phyloP scores from a whole-genome alignment of 331 rosid genomes.

The Prunus yedoensis region DNA sequence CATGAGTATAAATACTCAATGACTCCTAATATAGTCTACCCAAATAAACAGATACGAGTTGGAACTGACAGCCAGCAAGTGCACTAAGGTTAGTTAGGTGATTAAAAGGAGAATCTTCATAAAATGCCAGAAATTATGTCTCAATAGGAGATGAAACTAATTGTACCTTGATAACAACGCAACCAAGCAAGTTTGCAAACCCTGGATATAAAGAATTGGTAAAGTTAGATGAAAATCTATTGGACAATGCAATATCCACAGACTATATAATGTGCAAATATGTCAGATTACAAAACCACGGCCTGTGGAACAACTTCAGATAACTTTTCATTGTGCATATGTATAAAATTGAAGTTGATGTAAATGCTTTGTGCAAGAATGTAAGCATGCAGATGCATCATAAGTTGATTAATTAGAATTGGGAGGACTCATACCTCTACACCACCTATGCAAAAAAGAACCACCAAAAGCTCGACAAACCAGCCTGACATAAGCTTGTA shows the following conservation, averaged over 20 bases:
- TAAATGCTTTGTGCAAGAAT: constrained; percentile 1
- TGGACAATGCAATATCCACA: constrained; percentile 17
- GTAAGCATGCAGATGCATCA: constrained; percentile 5
- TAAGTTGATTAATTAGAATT: constrained; percentile 11
- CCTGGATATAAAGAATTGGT: constrained; percentile 57
- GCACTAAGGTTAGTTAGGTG: not conserved
- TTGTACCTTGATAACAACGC: constrained; percentile 76
- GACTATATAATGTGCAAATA: not conserved
- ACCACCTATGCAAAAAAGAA: constrained; percentile 99
- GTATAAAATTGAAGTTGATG: constrained; percentile 4
- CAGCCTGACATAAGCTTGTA: constrained; percentile 84
- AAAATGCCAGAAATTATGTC: constrained; percentile 1
- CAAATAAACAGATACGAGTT: not conserved
- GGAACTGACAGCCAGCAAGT: not conserved
- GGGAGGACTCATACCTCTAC: constrained; percentile 59
- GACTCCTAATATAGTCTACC: not conserved
- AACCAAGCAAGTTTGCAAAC: constrained; percentile 94
- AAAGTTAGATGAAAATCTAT: constrained; percentile 22
- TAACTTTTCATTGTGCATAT: constrained; percentile 1
- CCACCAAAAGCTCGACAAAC: constrained; percentile 86
- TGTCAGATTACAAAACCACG: constrained; percentile 12
- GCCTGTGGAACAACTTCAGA: not conserved
- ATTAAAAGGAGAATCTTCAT: not conserved
- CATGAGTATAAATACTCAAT: not conserved
- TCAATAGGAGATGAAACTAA: constrained; percentile 15